Evolutionary conservation across 345 rosid species (phyloP).

Genomic region (Reutealis trisperma): DNA sequence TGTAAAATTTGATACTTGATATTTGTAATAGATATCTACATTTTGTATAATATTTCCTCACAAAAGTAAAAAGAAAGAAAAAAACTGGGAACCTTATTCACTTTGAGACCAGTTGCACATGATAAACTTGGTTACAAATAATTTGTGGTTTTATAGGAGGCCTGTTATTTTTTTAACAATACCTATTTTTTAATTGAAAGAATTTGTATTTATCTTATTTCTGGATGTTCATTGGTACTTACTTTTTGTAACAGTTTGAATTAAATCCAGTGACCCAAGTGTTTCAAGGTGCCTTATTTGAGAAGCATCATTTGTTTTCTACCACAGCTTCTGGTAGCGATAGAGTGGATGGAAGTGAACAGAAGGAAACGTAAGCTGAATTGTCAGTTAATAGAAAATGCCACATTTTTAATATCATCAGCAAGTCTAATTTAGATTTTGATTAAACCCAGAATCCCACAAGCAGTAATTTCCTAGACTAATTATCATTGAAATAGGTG

Average conservation of each 20-base stretch:
- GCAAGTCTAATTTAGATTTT: too few relatives aligned
- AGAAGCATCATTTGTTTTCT: conserved; percentile 34
- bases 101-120: neutral
- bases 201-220: conserved; percentile 6
- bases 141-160: neutral
- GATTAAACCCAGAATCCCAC: neutral
- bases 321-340: conserved; percentile 37
- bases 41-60: too few relatives aligned
- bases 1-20: too few relatives aligned
- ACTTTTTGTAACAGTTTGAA: conserved; percentile 38
- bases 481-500: neutral
- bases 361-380: conserved; percentile 38
- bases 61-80: too few relatives aligned
- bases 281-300: conserved; percentile 40
- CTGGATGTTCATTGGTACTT: conserved; percentile 8
- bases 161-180: too few relatives aligned
- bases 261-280: conserved; percentile 33
- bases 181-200: neutral
- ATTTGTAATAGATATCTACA: too few relatives aligned
- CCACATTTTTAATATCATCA: neutral
- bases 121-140: neutral
- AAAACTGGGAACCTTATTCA: too few relatives aligned
- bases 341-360: conserved; percentile 42
- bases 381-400: neutral
- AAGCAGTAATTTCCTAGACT: neutral